Evolutionary conservation across 2,329 filamentous ascomycete genomes (phyloP).

Genomic region (Raffaelea ambrosiae): DNA sequence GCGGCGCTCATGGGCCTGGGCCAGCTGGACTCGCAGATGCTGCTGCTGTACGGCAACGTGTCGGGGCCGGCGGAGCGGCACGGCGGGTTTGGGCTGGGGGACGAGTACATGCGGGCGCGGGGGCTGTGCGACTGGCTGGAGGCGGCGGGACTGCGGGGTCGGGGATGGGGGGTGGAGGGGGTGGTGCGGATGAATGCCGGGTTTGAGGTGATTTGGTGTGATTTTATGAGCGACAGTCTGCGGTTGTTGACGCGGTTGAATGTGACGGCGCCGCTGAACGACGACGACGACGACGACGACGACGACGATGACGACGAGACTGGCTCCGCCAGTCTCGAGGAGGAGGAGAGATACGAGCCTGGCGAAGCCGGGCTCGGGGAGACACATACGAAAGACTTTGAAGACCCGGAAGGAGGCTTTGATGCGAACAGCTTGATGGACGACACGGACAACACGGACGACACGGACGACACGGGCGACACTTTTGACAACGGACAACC

Average conservation of each 20-base stretch:
- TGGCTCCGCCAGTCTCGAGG: neutral
- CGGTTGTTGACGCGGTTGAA: slow-evolving; percentile 34
- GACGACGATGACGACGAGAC: neutral
- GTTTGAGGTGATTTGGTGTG: slow-evolving; percentile 44
- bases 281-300: slow-evolving; percentile 1
- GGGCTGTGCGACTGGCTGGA: slow-evolving; percentile 38
- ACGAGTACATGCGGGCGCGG: slow-evolving; percentile 38
- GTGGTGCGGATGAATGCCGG: slow-evolving; percentile 43
- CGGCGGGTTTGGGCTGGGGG: slow-evolving; percentile 23
- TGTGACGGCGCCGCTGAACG: slow-evolving; percentile 33
- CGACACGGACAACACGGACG: slow-evolving; percentile 2
- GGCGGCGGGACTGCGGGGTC: slow-evolving; percentile 29
- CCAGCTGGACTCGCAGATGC: slow-evolving; percentile 39
- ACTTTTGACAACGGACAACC: slow-evolving; percentile 7
- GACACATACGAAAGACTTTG: too few relatives aligned
- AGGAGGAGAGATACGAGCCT: neutral
- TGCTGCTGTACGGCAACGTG: slow-evolving; percentile 38
- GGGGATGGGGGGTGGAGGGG: slow-evolving; percentile 39
- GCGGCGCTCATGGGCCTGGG: slow-evolving; percentile 38
- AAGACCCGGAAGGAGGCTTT: too few relatives aligned
- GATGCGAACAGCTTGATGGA: neutral
- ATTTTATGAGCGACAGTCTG: slow-evolving; percentile 35
- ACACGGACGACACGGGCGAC: neutral
- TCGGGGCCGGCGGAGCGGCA: slow-evolving; percentile 21
- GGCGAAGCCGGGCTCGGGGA: slow-evolving; percentile 6